Conservation (phyloP, 495 filamentous ascomycete species). For the Tricharina praecox region DNA sequence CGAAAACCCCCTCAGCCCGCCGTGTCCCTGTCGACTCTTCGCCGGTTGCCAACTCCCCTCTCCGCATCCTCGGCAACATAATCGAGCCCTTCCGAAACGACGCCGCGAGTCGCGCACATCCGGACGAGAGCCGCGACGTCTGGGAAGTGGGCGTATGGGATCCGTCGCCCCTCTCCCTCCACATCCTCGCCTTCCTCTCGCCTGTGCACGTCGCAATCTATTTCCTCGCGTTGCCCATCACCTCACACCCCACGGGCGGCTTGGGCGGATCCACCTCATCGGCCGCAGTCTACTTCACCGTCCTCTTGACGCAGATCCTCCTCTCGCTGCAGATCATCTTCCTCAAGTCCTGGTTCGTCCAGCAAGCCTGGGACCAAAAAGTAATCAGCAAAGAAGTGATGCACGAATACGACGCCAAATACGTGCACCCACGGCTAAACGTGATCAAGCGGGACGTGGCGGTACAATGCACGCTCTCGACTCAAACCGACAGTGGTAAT, state of each 20-base stretch:
- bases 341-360: conserved; percentile 52
- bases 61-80: conserved; percentile 56
- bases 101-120: conserved; percentile 63
- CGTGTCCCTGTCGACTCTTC: conserved; percentile 83
- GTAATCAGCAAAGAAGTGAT: conserved; percentile 82
- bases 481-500: conserved; percentile 20
- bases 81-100: conserved; percentile 37
- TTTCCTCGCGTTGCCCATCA: conserved; percentile 65
- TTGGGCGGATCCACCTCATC: conserved; percentile 49
- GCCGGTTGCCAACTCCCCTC: conserved; percentile 57
- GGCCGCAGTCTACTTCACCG: conserved; percentile 68
- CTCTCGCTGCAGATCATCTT: conserved; percentile 62
- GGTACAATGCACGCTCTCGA: conserved; percentile 22
- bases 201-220: conserved; percentile 83
- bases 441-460: conserved; percentile 61
- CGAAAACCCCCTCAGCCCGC: conserved; percentile 69
- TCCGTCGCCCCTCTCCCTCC: conserved; percentile 63
- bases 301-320: conserved; percentile 50
- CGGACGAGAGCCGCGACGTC: conserved; percentile 69
- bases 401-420: conserved; percentile 92
- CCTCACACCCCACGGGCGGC: conserved; percentile 55
- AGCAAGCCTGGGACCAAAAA: conserved; percentile 67
- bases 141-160: conserved; percentile 95
- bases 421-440: conserved; percentile 75
- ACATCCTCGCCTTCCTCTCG: conserved; percentile 78